phyloP scores from a whole-genome alignment of 306 rosid genomes.

The Carpinus viminea region DNA sequence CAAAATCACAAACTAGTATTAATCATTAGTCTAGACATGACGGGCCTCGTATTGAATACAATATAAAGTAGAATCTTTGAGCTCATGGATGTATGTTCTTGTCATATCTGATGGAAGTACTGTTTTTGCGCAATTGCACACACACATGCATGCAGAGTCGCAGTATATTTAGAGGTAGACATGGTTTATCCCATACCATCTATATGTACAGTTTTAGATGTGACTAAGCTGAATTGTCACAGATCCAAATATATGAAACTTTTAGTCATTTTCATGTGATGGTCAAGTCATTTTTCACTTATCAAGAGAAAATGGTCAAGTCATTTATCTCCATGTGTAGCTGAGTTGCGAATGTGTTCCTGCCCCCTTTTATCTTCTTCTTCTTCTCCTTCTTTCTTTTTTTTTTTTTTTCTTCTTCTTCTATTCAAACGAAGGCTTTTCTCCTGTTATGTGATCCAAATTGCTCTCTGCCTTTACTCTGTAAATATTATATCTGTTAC shows the following conservation, averaged over 20 bases:
- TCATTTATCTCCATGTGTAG: background rate
- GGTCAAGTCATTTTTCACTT: background rate
- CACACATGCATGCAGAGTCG: background rate
- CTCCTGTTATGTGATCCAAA: too few species aligned
- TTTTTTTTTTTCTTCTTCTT: background rate
- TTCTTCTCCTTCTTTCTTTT: too few species aligned
- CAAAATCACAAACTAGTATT: background rate
- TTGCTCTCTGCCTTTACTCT: background rate
- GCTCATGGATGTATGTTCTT: background rate
- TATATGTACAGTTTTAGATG: background rate
- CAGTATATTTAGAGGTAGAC: background rate
- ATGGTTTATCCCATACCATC: background rate
- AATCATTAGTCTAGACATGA: background rate
- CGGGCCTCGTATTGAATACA: background rate
- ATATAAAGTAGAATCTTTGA: background rate
- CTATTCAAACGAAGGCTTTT: background rate
- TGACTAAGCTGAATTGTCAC: background rate
- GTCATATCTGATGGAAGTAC: background rate
- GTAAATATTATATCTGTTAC: background rate
- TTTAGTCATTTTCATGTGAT: background rate
- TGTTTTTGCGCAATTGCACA: background rate
- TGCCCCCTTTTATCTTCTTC: too few species aligned
- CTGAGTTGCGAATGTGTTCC: slow-evolving; percentile 7
- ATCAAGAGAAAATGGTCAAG: background rate
- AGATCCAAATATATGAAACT: background rate